Base-by-base conservation (phyloP, 2,329 filamentous ascomycete species). In the Plenodomus tracheiphilus region DNA sequence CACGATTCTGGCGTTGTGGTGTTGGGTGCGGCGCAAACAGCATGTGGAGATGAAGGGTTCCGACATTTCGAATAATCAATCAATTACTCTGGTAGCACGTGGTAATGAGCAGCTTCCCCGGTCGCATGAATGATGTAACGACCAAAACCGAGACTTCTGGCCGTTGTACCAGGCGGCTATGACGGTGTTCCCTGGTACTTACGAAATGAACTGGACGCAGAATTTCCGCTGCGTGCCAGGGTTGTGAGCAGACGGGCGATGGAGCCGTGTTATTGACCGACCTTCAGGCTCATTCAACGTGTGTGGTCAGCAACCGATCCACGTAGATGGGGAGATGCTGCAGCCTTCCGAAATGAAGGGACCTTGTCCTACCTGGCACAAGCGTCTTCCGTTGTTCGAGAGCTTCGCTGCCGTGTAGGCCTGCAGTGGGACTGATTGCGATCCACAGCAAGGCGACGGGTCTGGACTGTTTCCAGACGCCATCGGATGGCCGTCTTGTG, bases 281-380 rank as follows among this genome's bases (percentile, higher is more conserved):
- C 65, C 39, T 64, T 67, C 68, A 70, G 66, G 67, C 69, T 72
- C 62, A 68, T 68, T 68, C 56, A 63, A 15, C 28, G 51, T 55
- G 57, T 68, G 64, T 57, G 65, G 65, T 68, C 66, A 68, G 64
- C 65, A 58, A 51, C 60, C 55, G 59, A 61, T 63, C 65, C 68
- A 64, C 56, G 52, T 56, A 59, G 45, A 59, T 65, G 69, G 67
- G 35, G 59, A 60, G 65, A 71, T 69, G 59, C 62, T 70, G 66
- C 66, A 69, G 62, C 51, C 41, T 62, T 58, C 69, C 68, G 68
- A 72, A 72, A 72, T 72, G 66, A 69, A 71, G 66, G 69, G 65
- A 68, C 56, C 53, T 59, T 66, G 68, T 71, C 58, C 61, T 45
- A 63, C 67, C 59, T 68, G 56, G 51, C 55, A 59, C 58, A 43